A percentile compares a stretch with the other conserved stretches of the same genome.
These are phyloP conservation scores for Fusarium hostae DNA, from an alignment of 2,329 filamentous ascomycete species.

Conservation along the genomic window DNA sequence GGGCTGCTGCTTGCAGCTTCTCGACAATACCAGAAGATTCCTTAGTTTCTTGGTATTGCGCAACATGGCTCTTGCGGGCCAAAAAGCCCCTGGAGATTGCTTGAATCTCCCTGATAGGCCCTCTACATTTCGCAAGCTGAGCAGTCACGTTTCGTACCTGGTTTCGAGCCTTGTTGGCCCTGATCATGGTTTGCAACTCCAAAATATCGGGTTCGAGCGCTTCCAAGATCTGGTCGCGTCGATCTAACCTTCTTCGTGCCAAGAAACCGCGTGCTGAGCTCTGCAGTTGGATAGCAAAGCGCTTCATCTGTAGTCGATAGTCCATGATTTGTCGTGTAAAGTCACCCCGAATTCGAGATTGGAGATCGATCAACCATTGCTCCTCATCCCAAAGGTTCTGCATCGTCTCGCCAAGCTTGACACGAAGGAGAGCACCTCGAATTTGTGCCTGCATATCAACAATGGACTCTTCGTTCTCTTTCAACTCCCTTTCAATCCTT, in stretches of 20 bases:
- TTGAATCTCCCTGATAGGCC: constrained; percentile 73
- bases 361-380: constrained; percentile 79
- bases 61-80: constrained; percentile 65
- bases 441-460: constrained; percentile 88
- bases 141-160: constrained; percentile 66
- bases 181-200: constrained; percentile 82
- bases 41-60: constrained; percentile 66
- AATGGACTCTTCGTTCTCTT: constrained; percentile 77
- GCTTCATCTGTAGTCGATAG: constrained; percentile 85
- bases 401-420: constrained; percentile 85
- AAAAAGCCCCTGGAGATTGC: constrained; percentile 75
- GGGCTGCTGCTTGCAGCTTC: constrained; percentile 72
- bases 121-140: constrained; percentile 70
- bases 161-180: constrained; percentile 72
- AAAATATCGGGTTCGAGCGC: constrained; percentile 77
- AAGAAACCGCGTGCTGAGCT: constrained; percentile 81
- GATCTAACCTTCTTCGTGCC: constrained; percentile 70
- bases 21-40: constrained; percentile 63
- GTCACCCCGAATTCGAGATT: constrained; percentile 87
- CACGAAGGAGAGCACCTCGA: constrained; percentile 80
- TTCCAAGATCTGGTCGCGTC: constrained; percentile 75
- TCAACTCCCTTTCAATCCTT: constrained; percentile 82
- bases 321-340: constrained; percentile 84
- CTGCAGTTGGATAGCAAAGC: constrained; percentile 83
- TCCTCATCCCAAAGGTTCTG: constrained; percentile 90